A percentile compares a stretch with the other conserved stretches of the same genome.
Evolutionary conservation across 192 early-diverging fungal genomes (phyloP).

Genomic region (Linnemannia exigua): DNA sequence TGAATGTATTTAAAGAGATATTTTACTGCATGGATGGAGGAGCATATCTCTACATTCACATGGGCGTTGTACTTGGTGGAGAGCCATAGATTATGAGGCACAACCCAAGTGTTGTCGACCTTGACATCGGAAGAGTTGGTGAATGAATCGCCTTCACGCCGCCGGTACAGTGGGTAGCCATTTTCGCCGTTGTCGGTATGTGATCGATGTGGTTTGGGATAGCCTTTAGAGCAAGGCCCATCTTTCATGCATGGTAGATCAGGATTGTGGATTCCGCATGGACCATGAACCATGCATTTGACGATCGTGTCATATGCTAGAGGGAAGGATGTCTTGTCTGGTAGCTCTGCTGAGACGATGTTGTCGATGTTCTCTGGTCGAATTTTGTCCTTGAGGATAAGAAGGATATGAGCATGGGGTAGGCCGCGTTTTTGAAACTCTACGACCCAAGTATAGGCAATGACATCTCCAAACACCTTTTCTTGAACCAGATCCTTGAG

Average conservation of each 20-base stretch:
- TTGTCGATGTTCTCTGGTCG: neutral
- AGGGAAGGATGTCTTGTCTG: neutral
- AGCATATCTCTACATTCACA: slow-evolving; percentile 48
- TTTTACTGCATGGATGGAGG: slow-evolving; percentile 6
- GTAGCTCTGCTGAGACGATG: slow-evolving; percentile 34
- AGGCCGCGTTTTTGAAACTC: too few relatives aligned
- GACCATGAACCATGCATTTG: slow-evolving; percentile 38
- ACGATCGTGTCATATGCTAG: slow-evolving; percentile 11
- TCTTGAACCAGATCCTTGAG: slow-evolving; percentile 24
- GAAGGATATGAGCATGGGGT: slow-evolving; percentile 22
- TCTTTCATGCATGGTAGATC: slow-evolving; percentile 11
- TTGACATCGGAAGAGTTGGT: too few relatives aligned
- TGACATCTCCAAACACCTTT: slow-evolving; percentile 18
- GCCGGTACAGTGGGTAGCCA: slow-evolving; percentile 32
- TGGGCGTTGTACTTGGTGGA: slow-evolving; percentile 45
- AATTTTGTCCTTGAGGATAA: slow-evolving; percentile 6
- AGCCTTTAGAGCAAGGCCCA: slow-evolving; percentile 27
- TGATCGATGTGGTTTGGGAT: slow-evolving; percentile 7
- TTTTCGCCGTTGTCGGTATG: neutral
- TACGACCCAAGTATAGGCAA: slow-evolving; percentile 17
- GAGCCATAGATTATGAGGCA: slow-evolving; percentile 36
- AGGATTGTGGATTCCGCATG: slow-evolving; percentile 14
- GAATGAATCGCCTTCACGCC: neutral
- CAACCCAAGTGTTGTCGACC: slow-evolving; percentile 37
- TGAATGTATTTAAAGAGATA: slow-evolving; percentile 35